Evolutionary conservation across 805 yeast species (phyloP).

Genomic region (Candida nonsorbophila): DNA sequence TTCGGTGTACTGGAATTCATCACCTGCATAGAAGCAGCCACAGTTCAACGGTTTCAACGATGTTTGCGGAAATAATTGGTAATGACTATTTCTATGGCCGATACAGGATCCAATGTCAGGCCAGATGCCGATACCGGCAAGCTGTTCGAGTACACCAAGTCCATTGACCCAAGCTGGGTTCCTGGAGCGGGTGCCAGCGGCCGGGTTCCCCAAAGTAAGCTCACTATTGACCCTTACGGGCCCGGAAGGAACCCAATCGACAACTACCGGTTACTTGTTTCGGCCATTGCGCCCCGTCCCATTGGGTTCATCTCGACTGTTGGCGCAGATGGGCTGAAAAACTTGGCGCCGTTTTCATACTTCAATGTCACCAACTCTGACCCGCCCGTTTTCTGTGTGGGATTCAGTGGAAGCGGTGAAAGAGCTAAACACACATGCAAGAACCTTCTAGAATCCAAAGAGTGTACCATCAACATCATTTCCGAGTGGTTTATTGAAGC

Average conservation of each 20-base stretch:
- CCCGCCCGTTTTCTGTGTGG: slow-evolving; percentile 55
- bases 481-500: slow-evolving; percentile 65
- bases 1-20: too few species aligned
- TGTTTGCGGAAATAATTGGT: too few species aligned
- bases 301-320: slow-evolving; percentile 53
- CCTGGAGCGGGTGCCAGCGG: slow-evolving; percentile 49
- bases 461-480: slow-evolving; percentile 51
- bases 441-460: slow-evolving; percentile 47
- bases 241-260: slow-evolving; percentile 32
- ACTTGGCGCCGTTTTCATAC: slow-evolving; percentile 60
- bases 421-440: slow-evolving; percentile 44
- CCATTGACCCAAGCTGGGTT: slow-evolving; percentile 32
- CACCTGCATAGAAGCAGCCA: too few species aligned
- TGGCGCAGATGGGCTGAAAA: slow-evolving; percentile 34
- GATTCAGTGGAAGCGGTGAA: slow-evolving; percentile 37
- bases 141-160: slow-evolving; percentile 20
- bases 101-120: too few species aligned
- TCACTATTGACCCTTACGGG: slow-evolving; percentile 45
- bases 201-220: slow-evolving; percentile 36
- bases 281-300: slow-evolving; percentile 57
- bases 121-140: too few species aligned
- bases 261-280: slow-evolving; percentile 48
- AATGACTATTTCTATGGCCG: too few species aligned
- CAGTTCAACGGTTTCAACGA: too few species aligned
- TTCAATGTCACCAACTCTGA: slow-evolving; percentile 43